Evolutionary conservation across 2,329 filamentous ascomycete genomes (phyloP), one percentile per base, ranked within the genome.

Genomic region (Penicillium occitanis): DNA sequence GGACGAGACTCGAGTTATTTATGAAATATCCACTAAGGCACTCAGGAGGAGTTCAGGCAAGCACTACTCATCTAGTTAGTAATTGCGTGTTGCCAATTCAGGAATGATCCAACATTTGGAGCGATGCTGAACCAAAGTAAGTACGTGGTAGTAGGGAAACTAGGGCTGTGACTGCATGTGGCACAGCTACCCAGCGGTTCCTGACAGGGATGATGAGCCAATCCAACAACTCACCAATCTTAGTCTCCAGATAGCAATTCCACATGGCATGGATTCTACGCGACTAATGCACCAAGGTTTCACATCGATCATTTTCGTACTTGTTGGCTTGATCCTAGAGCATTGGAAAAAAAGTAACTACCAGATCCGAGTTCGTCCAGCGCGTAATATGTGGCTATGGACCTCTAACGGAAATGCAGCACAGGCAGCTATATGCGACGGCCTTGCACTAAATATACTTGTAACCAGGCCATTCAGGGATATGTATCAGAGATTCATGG

Each of bases 221-320:
- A 63, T 46, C 13, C 22, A 40, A 28, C 8, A 25, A 11, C n/a
- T 35, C n/a, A 33, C 42, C 60, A 62, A 28, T 8, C 3, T 53
- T 53, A 53, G 50, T 35, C 50, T 44, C 37, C 46, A 28, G 5
- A 55, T 48, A 42, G 35, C n/a, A n/a, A 3, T 4, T 37, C 25
- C 5, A 28, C 11, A 22, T 2, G 0, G 28, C 8, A 11, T 13
- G 40, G 17, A 35, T 17, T 11, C 13, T 30, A 30, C 50, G 46
- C 25, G 25, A 46, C 61, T 63, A 63, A 46, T 63, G 61, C 61
- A 63, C 14, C 35, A 63, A 25, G 35, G 46, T 62, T 62, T 53
- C 46, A 62, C 50, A 35, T 28, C 5, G 13, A 33, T 6, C 25
- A 30, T 33, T 33, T 13, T 5, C 14, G 6, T 5, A 2, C 25